Base-by-base conservation (phyloP, 768 basidiomycete species). In the Xerocomellus intermedius region DNA sequence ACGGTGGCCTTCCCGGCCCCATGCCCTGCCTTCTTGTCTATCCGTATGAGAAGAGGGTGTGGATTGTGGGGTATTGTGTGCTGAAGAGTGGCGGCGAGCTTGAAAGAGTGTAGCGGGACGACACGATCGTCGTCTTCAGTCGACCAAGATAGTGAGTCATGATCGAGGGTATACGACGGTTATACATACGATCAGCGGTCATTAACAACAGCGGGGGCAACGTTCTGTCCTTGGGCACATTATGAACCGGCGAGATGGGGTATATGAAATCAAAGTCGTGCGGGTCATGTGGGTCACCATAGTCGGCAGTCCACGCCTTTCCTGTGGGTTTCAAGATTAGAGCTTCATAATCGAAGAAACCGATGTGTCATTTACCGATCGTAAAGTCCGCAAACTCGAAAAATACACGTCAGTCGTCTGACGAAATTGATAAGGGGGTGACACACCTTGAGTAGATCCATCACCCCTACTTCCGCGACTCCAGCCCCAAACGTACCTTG, bases 31-130 rank as follows among this genome's bases (percentile, higher is more conserved):
- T 90, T 90, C 71, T 84, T 84, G 64, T 92, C 89, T 26, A 93
- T 83, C 21, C 89, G 81, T 45, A 92, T 74, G 19, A 94, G 75
- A 13, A 93, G 74, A 6, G 91, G 91, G 62, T 90, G 72, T 0
- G 82, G 80, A 67, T 91, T 93, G 43, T 83, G 62, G 1, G 87
- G 77, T 1, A 82, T 70, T 2, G 70, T 73, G 65, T 92, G 72
- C 65, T 94, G 91, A 36, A 92, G 74, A n/a, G 83, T 83, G 16
- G 91, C 91, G 0, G 86, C 84, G 48, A 83, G 78, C 71, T 94
- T 94, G 80, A 89, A 91, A 9, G 89, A 89, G 70, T 92, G 91
- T 66, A 90, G 74, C 2, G 89, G 89, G 5, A 92, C 89, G n/a
- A 93, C 91, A 33, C 91, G 85, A 63, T 91, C 89, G 60, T 92